Evolutionary conservation across 805 yeast genomes (phyloP).

Genomic region (Pichia gijzeniarum): DNA sequence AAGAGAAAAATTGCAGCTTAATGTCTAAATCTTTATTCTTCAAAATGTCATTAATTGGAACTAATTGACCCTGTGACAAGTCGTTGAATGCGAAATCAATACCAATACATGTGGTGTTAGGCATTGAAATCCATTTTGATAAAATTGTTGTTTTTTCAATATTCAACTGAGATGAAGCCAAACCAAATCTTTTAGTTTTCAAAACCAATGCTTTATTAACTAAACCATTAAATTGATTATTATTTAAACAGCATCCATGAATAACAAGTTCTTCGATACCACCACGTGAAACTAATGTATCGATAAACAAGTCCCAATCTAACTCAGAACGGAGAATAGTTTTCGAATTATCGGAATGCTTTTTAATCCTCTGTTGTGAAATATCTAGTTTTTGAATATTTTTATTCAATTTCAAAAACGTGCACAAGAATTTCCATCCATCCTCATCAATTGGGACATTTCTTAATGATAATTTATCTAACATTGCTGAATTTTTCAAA

Average conservation of each 20-base stretch:
- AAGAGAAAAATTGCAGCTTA: constrained; percentile 43
- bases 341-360: constrained; percentile 33
- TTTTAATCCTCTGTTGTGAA: constrained; percentile 48
- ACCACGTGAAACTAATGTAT: constrained; percentile 37
- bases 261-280: constrained; percentile 54
- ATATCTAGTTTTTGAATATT: constrained; percentile 46
- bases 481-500: constrained; percentile 34
- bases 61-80: constrained; percentile 39
- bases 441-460: constrained; percentile 47
- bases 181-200: constrained; percentile 45
- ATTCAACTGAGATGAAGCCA: constrained; percentile 47
- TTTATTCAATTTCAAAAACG: constrained; percentile 38
- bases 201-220: constrained; percentile 36
- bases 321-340: constrained; percentile 36
- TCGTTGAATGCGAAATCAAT: constrained; percentile 52
- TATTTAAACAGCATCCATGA: constrained; percentile 47
- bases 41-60: constrained; percentile 41
- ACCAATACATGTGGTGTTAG: constrained; percentile 43
- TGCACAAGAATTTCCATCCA: constrained; percentile 49
- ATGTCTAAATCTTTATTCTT: constrained; percentile 19
- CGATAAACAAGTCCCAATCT: constrained; percentile 48
- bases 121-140: constrained; percentile 42
- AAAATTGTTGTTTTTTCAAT: constrained; percentile 35
- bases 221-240: constrained; percentile 35
- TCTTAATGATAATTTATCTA: constrained; percentile 48